phyloP scores from a whole-genome alignment of 2,329 filamentous ascomycete species.

The Penicillium sp. region DNA sequence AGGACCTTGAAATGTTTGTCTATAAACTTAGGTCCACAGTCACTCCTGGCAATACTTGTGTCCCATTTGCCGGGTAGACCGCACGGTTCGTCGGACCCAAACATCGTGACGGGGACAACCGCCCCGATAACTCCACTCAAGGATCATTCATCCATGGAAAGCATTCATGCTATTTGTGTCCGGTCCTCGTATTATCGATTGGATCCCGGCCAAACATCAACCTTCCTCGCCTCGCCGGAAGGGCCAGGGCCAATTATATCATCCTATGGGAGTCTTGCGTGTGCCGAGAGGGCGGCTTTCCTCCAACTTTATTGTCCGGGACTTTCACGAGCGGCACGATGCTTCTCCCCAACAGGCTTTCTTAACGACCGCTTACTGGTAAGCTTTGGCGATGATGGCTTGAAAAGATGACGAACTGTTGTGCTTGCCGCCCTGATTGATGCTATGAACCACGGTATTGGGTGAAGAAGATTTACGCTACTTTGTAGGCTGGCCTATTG shows the following conservation, averaged over 20 bases:
- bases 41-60: neutral
- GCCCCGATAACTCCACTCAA: constrained; percentile 4
- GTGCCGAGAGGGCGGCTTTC: neutral
- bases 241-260: neutral
- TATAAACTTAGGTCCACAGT: neutral
- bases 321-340: neutral
- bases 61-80: neutral
- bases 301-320: neutral
- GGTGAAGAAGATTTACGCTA: neutral
- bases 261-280: neutral
- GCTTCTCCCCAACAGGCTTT: constrained; percentile 2
- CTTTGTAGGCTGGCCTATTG: neutral
- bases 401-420: neutral
- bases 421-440: constrained; percentile 2
- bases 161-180: constrained; percentile 8
- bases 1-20: neutral
- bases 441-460: neutral
- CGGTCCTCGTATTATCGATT: constrained; percentile 7
- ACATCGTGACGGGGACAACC: constrained; percentile 9
- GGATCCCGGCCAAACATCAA: neutral
- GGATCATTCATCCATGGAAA: constrained; percentile 4
- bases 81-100: constrained; percentile 8
- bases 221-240: neutral
- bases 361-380: neutral
- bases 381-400: neutral